These are phyloP conservation scores for Solidago caesia DNA, from an alignment of 129 eudicot species.

Conservation along the genomic window DNA sequence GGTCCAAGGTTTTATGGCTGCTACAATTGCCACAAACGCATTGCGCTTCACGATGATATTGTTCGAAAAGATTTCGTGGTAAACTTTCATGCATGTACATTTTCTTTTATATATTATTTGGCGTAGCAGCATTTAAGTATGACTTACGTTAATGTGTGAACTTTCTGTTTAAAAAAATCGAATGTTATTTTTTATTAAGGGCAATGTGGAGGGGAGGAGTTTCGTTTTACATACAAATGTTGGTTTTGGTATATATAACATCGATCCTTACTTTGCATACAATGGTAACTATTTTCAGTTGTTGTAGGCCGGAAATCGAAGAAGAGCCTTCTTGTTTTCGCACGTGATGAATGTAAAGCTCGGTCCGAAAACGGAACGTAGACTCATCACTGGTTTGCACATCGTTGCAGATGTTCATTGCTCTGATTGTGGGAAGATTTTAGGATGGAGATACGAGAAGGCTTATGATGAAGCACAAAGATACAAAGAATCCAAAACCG, in stretches of 20 bases:
- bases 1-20: slow-evolving; percentile 53
- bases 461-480: slow-evolving; percentile 43
- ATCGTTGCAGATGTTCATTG: slow-evolving; percentile 43
- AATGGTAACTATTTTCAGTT: background rate
- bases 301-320: slow-evolving; percentile 20
- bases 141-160: too few species aligned
- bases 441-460: slow-evolving; percentile 60
- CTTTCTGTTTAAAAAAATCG: too few species aligned
- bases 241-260: background rate
- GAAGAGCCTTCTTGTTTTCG: slow-evolving; percentile 48
- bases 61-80: slow-evolving; percentile 52
- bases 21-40: slow-evolving; percentile 46
- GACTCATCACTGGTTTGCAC: slow-evolving; percentile 38
- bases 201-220: too few species aligned
- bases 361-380: slow-evolving; percentile 36
- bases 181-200: too few species aligned
- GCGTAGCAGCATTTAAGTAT: too few species aligned
- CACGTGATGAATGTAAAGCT: slow-evolving; percentile 37
- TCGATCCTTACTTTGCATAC: background rate
- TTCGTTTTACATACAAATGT: background rate
- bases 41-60: slow-evolving; percentile 55
- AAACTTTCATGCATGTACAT: background rate
- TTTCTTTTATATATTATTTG: too few species aligned
- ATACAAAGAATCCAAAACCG: slow-evolving; percentile 44
- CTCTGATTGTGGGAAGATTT: slow-evolving; percentile 37